Conservation (phyloP, 2,329 filamentous ascomycete species). For the Alternaria dauci region DNA sequence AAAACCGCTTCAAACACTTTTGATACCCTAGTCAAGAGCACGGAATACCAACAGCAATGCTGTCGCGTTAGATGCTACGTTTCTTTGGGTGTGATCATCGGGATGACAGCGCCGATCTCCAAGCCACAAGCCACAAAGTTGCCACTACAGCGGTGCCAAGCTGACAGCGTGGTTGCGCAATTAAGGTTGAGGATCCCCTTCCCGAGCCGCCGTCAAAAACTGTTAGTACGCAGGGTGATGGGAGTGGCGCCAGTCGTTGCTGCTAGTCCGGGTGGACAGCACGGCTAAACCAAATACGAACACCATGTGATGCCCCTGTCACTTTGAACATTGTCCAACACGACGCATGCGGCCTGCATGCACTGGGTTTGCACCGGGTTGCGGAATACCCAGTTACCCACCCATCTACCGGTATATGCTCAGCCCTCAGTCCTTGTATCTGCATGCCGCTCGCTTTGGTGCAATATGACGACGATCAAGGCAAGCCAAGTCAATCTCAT, state of each 20-base stretch:
- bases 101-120: constrained; percentile 21
- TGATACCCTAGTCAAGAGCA: neutral
- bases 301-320: constrained; percentile 28
- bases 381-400: constrained; percentile 19
- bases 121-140: constrained; percentile 16
- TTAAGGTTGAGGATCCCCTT: constrained; percentile 33
- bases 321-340: constrained; percentile 12
- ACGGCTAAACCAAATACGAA: constrained; percentile 38
- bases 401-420: constrained; percentile 16
- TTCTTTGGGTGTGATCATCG: constrained; percentile 26
- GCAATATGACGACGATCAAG: constrained; percentile 18
- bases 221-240: constrained; percentile 28
- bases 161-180: constrained; percentile 26
- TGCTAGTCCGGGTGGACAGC: constrained; percentile 17
- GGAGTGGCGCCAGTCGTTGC: constrained; percentile 36
- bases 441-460: constrained; percentile 17
- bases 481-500: constrained; percentile 12
- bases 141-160: constrained; percentile 10
- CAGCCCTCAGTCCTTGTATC: constrained; percentile 17
- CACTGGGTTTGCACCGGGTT: constrained; percentile 17
- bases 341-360: constrained; percentile 16
- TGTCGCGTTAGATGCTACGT: constrained; percentile 16
- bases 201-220: constrained; percentile 31
- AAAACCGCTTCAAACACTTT: constrained; percentile 1
- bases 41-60: constrained; percentile 14